Evolutionary conservation across 2,329 filamentous ascomycete species (phyloP), one percentile per base, ranked within the genome.

Genomic region (Colletotrichum theobromicola): DNA sequence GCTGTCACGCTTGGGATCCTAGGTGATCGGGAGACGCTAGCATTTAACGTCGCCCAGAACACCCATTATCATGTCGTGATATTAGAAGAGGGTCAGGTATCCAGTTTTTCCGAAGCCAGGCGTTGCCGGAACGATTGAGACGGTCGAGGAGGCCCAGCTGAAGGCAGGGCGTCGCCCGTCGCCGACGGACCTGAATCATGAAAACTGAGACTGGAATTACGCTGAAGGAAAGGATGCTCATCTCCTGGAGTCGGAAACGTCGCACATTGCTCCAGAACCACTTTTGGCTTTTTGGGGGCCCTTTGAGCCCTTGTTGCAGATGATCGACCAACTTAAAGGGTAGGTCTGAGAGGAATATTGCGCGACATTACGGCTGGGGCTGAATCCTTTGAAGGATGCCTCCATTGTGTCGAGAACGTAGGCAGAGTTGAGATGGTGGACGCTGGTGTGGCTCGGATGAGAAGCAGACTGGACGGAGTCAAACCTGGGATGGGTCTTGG

Each of bases 391-490:
- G 37, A 37, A n/a, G 30, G 18, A 35, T 57, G 42, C 12, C 28
- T 35, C 24, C 9, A 8, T 16, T 57, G 50, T 18, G 16, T 58
- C n/a, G 18, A 60, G 28, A 24, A 7, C 18, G 28, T 28, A 60
- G 32, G n/a, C 21, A 58, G 37, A 37, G 42, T 67, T 57, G 30
- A 46, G 28, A 53, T 32, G 63, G 58, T 34, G 21, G 55, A n/a
- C 70, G 34, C 13, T 30, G 55, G 37, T 62, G 72, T 72, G 57
- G 68, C 72, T 74, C 57, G 63, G 72, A 67, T 64, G 72, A 74
- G 62, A 37, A 50, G 55, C 34, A 72, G 26, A 74, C 68, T 72
- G 42, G 57, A 74, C 34, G 61, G 62, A 67, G 42, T 46, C 42
- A 63, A 72, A 24, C n/a, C 46, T 58, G 62, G 62, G 57, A 72